Base-by-base conservation (phyloP, 257 asterid species). In the Ligustrum vulgare region DNA sequence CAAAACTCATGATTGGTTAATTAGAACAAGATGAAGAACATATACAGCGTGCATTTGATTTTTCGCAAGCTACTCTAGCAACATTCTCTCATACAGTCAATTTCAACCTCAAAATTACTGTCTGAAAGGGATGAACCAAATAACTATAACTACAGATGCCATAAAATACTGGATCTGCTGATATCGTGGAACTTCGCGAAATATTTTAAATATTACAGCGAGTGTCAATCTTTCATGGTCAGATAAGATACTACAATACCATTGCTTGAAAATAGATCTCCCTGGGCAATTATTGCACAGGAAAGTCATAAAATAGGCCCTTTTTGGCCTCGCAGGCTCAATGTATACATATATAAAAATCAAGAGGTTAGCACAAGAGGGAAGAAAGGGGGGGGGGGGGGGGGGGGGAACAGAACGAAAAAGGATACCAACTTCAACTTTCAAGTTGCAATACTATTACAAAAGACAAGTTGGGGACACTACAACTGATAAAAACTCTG, bases 371-470 rank as follows among this genome's bases (percentile, higher is more conserved):
- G 69, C 13, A 49, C 45, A 47, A 67, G 68, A 60, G 41, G 41
- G 37, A 41, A 15, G n/a, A 37, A 63, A 58, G 18, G 32, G 31
- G 6, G 45, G 70, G 54, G 16, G 54, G n/a, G 32, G 7, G 12
- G 16, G 31, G 11, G 58, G 70, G 49, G 15, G 66, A 25, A 72
- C 25, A 18, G 28, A n/a, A n/a, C 9, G 22, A 51, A 32, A 74
- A 43, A 1, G 6, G 56, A 31, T 67, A 13, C n/a, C 51, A 37
- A 32, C 69, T 37, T 71, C 51, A 37, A 32, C 69, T 37, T 71
- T 67, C 63, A 31, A 76, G 76, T 43, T 69, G 49, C 63, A 72
- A 39, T 75, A 77, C 13, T 60, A 37, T 69, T 34, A 43, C 69
- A 49, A 72, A 49, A 63, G 69, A 72, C 64, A 11, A 37, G 25